These are phyloP conservation scores for Sarcocystis neurona DNA, from an alignment of 169 alveolate species.

Conservation along the genomic window DNA sequence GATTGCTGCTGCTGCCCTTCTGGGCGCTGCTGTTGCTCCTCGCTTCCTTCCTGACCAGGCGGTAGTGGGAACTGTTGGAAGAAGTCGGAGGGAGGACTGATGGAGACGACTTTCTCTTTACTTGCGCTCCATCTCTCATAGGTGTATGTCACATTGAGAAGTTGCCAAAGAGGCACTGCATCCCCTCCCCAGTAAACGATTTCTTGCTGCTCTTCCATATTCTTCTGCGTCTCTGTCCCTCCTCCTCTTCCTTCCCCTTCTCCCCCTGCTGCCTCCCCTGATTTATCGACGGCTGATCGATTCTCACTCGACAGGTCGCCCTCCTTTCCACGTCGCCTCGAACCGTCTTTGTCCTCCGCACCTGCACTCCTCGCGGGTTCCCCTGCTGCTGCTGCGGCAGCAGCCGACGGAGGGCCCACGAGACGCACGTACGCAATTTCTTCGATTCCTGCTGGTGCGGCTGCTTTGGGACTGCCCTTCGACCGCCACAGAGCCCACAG, in stretches of 20 bases:
- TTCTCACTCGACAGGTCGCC: too few relatives aligned
- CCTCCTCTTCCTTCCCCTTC: background rate
- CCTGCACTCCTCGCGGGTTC: too few relatives aligned
- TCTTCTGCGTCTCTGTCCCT: background rate
- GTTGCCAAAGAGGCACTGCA: background rate
- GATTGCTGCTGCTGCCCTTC: background rate
- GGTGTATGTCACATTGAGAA: background rate
- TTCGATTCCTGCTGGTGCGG: too few relatives aligned
- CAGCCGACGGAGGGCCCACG: too few relatives aligned
- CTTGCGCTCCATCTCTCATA: constrained; percentile 23
- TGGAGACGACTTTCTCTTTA: background rate
- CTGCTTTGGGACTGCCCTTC: too few relatives aligned
- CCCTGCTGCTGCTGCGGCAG: too few relatives aligned
- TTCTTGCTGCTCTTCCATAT: background rate
- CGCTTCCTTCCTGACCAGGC: background rate
- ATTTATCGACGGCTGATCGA: too few relatives aligned
- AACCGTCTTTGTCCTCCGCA: too few relatives aligned
- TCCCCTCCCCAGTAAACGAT: background rate
- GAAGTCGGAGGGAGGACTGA: background rate
- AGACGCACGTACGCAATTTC: too few relatives aligned
- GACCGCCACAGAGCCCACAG: too few relatives aligned
- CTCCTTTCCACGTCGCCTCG: too few relatives aligned
- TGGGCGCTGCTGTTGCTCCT: background rate
- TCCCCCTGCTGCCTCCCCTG: background rate
- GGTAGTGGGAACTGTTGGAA: background rate